Evolutionary conservation across 1,139 yeast species (phyloP), one percentile per base, ranked within the genome.

Genomic region (Tardiomyces blankii): DNA sequence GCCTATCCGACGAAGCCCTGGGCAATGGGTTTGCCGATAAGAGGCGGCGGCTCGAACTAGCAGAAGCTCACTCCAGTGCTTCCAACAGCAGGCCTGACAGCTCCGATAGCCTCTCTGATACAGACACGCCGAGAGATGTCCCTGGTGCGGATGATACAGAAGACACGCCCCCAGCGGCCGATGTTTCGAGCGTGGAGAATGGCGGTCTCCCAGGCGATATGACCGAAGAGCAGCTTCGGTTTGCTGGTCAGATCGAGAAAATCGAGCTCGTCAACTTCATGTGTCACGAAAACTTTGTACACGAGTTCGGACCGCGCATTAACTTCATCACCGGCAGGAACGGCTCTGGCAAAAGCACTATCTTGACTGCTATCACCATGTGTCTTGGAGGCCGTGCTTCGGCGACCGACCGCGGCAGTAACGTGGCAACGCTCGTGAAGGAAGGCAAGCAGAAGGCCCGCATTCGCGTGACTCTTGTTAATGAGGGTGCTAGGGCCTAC

Each of bases 331-430:
- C 88, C 35, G 99, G 99, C 12, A 76, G 85, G 52, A 93, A 93
- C 58, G 99, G 99, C 2, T 82, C 95, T 32, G 99, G 99, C 30
- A 93, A 93, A 60, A 81, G 93, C 63, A 96, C 98, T 1, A 75
- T 93, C 28, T 67, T 93, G 50, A 89, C 97, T 0, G 97, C 96
- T 1, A 79, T 93, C 6, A 80, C 93, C 2, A 82, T 88, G 12
- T 94, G 96, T 6, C 67, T 91, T 9, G 98, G 98, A n/a, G 95
- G 95, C 1, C 84, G 82, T 56, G 96, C 97, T 0, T 73, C 81
- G n/a, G 88, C 80, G 47, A 91, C 98, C 0, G 83, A 83, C 57
- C 74, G 98, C 61, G 97, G 95, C 4, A 69, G 77, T 9, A 75
- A 80, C 8, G 69, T 86, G 41, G 80, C 77, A 54, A 79, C 76